Base-by-base conservation (phyloP, 441 rosid genomes). In the Croton laevigatus region DNA sequence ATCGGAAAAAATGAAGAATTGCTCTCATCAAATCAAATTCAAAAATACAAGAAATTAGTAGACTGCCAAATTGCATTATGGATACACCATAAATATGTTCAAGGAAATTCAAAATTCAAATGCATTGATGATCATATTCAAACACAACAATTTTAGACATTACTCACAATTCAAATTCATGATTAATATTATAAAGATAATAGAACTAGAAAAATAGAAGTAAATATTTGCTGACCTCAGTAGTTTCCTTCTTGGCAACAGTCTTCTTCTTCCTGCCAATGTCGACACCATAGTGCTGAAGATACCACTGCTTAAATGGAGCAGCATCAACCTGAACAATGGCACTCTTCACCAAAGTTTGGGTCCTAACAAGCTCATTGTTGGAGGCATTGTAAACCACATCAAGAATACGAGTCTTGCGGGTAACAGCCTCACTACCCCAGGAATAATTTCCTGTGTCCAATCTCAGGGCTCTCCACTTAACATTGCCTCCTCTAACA, bases 301-400 rank as follows among this genome's bases (percentile, higher is more conserved):
- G 86, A 65, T 86, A 86, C 88, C 89, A 86, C 63, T 84, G 89
- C 88, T 84, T 86, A 75, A 84, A 86, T 2, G 88, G 90, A 22
- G 90, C 86, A 8, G 88, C 90, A 79, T 86, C 88, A 53, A 86
- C 88, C 74, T 84, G 90, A 68, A 86, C 79, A 46, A 86, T 81
- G 3, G 88, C 90, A 76, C 86, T 78, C 76, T 86, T 86, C 34
- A 84, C 90, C 65, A 86, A 22, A 38, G 90, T 86, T 58, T 86
- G 87, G 12, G 90, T 86, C 76, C 90, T 84, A 40, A 86, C 90
- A 38, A 86, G 81, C 80, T 86, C 90, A 13, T 86, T 86, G 78
- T 86, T 86, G 1, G 89, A 86, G 27, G 89, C 89, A 79, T 86
- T 86, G 68, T 82, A 86, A 67, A 86, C 88, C 77, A 84, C 89